Evolutionary conservation across 805 yeast genomes (phyloP), one percentile per base, ranked within the genome.

Genomic region (Saturnispora zaruensis): DNA sequence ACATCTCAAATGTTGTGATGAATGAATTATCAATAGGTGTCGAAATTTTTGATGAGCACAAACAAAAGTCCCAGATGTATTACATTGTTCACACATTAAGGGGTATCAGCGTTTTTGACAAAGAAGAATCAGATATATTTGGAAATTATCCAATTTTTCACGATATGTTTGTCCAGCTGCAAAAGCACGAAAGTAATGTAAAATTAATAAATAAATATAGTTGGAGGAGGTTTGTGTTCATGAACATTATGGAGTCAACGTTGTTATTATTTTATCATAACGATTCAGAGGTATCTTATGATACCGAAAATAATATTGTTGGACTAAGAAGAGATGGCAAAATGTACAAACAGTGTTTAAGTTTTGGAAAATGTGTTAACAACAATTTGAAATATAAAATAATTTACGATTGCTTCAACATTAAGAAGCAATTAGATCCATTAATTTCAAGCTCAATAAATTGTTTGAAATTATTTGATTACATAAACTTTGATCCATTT

Each of bases 141-240:
- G 47, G 47, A 8, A 18, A 16, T n/a, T 45, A 32, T 45, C 47
- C 47, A 5, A 34, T 45, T 16, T 45, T 45, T 36, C n/a, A 20
- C 21, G 47, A 45, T 37, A 45, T 34, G 37, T 45, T 25, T 16
- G 25, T 24, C 14, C 41, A 45, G 26, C 36, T 45, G 25, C 33
- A 45, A 16, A 21, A 13, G 7, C 18, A 45, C 14, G 23, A 16
- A 16, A 21, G 6, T 9, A 34, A 4, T 13, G 11, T 11, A 36
- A 8, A 13, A 3, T n/a, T 45, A 18, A n/a, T 45, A 6, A 21
- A 34, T 34, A 45, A 45, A 34, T 11, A 25, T 18, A 45, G 47
- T 18, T 45, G 47, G 47, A 33, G 33, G 20, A 45, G 47, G 24
- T 45, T 36, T 25, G 23, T 34, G 16, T 45, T 34, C 16, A 14